A percentile compares a stretch with the other conserved stretches of the same genome.
phyloP scores from a whole-genome alignment of 441 rosid species.

The Pelargonium citronellum region DNA sequence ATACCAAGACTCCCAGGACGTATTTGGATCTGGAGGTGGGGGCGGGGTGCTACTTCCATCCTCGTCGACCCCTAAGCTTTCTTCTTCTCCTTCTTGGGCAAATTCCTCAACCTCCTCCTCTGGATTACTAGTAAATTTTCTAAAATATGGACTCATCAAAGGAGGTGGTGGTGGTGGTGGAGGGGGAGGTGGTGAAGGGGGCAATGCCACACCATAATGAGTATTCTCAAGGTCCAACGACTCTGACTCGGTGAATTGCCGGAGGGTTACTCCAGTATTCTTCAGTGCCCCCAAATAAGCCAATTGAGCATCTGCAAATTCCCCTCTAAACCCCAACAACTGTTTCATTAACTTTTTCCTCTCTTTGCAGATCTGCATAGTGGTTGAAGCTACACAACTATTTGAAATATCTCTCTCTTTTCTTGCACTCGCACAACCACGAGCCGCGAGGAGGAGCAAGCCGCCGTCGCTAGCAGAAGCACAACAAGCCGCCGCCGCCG shows the following conservation, averaged over 20 bases:
- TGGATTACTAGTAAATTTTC: constrained; percentile 25
- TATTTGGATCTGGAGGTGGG: constrained; percentile 37
- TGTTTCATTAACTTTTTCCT: constrained; percentile 83
- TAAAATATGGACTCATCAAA: constrained; percentile 58
- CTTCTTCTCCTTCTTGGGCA: constrained; percentile 25
- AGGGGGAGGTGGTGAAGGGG: constrained; percentile 47
- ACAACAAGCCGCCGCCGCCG: too few relatives aligned
- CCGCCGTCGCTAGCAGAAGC: too few relatives aligned
- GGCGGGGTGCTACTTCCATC: constrained; percentile 31
- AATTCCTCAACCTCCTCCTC: constrained; percentile 21
- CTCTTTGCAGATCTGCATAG: constrained; percentile 65
- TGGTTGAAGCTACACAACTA: constrained; percentile 83
- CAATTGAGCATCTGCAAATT: constrained; percentile 75
- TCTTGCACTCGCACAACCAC: too few relatives aligned
- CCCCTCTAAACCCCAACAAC: constrained; percentile 54
- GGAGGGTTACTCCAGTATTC: constrained; percentile 82
- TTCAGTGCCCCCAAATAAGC: constrained; percentile 75
- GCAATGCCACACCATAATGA: constrained; percentile 31
- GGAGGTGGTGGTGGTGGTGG: constrained; percentile 84
- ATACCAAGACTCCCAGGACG: constrained; percentile 54
- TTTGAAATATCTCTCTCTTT: too few relatives aligned
- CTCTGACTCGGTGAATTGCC: constrained; percentile 91
- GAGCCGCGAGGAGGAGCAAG: too few relatives aligned
- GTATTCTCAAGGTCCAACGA: constrained; percentile 59
- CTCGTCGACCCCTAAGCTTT: constrained; percentile 33